Percentiles rank a stretch among this genome's conserved stretches.
Evolutionary conservation across 371 early-diverging fungal genomes (phyloP).

Genomic region (Batkoa obscura): DNA sequence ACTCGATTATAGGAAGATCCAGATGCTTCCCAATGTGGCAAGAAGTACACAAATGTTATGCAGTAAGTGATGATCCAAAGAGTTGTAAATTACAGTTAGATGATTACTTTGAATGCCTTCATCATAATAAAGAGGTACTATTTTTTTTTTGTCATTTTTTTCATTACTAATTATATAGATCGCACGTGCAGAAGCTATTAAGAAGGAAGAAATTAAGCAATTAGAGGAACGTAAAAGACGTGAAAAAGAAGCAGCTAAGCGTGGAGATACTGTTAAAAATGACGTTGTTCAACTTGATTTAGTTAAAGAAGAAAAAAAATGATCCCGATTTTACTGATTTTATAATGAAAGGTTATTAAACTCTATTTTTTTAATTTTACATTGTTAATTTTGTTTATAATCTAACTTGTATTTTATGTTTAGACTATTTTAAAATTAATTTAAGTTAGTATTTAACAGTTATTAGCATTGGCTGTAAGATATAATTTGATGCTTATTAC

Average conservation of each 20-base stretch:
- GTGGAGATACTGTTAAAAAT: neutral
- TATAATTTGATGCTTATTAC: too few species aligned
- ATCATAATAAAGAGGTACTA: slow-evolving; percentile 58
- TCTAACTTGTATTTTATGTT: too few species aligned
- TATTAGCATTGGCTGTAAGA: too few species aligned
- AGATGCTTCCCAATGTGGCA: slow-evolving; percentile 72
- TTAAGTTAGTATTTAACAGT: too few species aligned
- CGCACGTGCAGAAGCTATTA: neutral
- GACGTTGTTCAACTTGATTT: neutral
- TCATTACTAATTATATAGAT: neutral
- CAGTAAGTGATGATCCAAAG: slow-evolving; percentile 40
- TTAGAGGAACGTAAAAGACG: neutral
- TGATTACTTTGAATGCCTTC: slow-evolving; percentile 66
- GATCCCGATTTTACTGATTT: too few species aligned
- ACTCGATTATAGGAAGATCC: slow-evolving; percentile 38
- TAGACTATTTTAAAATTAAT: too few species aligned
- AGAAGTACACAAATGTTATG: slow-evolving; percentile 69
- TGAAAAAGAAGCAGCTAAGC: neutral
- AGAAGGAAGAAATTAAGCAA: neutral
- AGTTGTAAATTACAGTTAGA: slow-evolving; percentile 52
- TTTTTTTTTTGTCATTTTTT: neutral
- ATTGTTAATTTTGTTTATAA: too few species aligned
- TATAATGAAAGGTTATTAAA: too few species aligned
- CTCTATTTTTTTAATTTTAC: too few species aligned
- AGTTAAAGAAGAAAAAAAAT: neutral